Base-by-base conservation (phyloP, 371 early-diverging fungal genomes). In the Rhizopus delemar region DNA sequence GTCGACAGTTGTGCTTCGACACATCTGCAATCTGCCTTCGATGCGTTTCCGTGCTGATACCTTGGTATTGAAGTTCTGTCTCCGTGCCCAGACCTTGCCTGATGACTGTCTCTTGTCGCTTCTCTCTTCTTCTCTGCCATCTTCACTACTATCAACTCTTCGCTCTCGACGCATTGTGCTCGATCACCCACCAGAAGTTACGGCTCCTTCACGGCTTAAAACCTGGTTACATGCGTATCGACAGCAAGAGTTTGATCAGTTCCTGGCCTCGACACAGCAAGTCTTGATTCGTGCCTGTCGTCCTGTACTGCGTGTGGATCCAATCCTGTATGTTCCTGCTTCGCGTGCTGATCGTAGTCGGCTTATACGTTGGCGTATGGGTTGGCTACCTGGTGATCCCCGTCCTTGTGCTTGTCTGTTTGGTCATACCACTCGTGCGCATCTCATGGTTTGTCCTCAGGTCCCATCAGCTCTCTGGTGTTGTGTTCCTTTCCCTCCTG, bases 291-390 rank as follows among this genome's bases (percentile, higher is more conserved):
- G 1, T 39, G n/a, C 22, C 1, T 8, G n/a, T 3, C 36, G 6
- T 32, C 22, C 22, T 22, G 22, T 22, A 22, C 22, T 22, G 22
- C 22, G 22, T 1, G 22, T 22, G 22, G 22, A 22, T 22, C 22
- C 22, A 22, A 22, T 22, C 22, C 22, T 22, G 1, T 22, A 5
- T 13, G 8, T 52, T 8, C 50, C 15, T 33, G n/a, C 13, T 33
- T 29, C 6, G 12, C 11, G 50, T 5, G 4, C n/a, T 4, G 50
- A 46, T 4, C 48, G 55, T 41, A 60, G 61, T 13, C 54, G 50
- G 0, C 62, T 63, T 2, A 13, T 38, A 0, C 57, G 65, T 29
- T 65, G 65, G 65, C 65, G 56, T 16, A 49, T 65, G 50, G 56
- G 56, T 29, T 65, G 66, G 57, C 31, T 57, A 2, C 60, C 65